Conservation (phyloP, 1,284 basidiomycete genomes). For the Ustilago trichophora region DNA sequence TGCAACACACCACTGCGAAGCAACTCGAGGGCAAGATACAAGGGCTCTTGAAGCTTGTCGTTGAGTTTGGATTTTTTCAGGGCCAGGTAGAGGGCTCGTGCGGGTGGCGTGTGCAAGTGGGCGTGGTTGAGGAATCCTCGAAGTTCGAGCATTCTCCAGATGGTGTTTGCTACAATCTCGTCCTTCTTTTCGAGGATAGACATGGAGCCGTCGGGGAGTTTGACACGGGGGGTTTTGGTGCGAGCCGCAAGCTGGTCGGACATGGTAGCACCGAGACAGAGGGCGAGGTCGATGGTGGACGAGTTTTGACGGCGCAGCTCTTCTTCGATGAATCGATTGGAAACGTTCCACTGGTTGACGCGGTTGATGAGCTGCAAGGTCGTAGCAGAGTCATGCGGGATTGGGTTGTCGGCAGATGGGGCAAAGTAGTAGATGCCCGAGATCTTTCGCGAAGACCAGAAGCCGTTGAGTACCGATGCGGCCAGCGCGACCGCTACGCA, state of each 20-base stretch:
- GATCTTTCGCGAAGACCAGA: slow-evolving; percentile 61
- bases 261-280: slow-evolving; percentile 88
- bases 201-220: slow-evolving; percentile 29
- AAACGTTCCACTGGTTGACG: slow-evolving; percentile 91
- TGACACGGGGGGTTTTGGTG: slow-evolving; percentile 54
- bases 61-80: slow-evolving; percentile 81
- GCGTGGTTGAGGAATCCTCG: slow-evolving; percentile 89
- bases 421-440: slow-evolving; percentile 61
- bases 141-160: slow-evolving; percentile 96
- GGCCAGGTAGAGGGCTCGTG: slow-evolving; percentile 86
- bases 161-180: slow-evolving; percentile 95
- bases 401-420: slow-evolving; percentile 41
- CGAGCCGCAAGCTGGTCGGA: slow-evolving; percentile 52
- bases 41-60: slow-evolving; percentile 97
- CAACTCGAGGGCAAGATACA: slow-evolving; percentile 88
- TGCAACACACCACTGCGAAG: slow-evolving; percentile 93
- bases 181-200: slow-evolving; percentile 89
- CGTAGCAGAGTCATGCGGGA: slow-evolving; percentile 71
- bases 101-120: slow-evolving; percentile 84
- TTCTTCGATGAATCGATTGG: slow-evolving; percentile 85
- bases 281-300: slow-evolving; percentile 94
- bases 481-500: slow-evolving; percentile 76
- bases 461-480: slow-evolving; percentile 56
- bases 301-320: slow-evolving; percentile 95
- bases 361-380: slow-evolving; percentile 87